Evolutionary conservation across 805 yeast genomes (phyloP), one percentile per base, ranked within the genome.

Genomic region (Lachancea waltii): DNA sequence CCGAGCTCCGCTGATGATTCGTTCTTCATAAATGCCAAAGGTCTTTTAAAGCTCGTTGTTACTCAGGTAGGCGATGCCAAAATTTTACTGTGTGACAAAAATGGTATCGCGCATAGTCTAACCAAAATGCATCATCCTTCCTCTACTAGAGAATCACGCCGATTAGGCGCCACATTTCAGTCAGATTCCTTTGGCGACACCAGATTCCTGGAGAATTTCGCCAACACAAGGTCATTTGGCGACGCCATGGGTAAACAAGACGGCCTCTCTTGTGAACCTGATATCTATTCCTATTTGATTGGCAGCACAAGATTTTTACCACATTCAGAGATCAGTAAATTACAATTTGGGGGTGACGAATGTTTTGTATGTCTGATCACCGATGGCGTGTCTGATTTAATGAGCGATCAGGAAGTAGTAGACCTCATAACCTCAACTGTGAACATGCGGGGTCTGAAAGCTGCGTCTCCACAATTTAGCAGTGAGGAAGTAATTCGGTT

Each of bases 11-110:
- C 38, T 8, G 60, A 57, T 20, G 56, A 59, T 35, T 45, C 60
- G 2, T 61, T 58, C 36, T 54, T 60, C 25, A 45, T 89, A 63
- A 77, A 79, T 44, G 74, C 79, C n/a, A 66, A 70, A 7, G 79
- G 83, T 3, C 64, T 81, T 9, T 69, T 85, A 16, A 77, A 78
- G 50, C 60, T 92, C 16, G 71, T 84, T 1, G 75, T 89, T 14
- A 89, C 94, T 1, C 98, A 92, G 54, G 79, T 90, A 10, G 98
- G 98, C 5, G 98, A 92, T 56, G 83, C 97, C 3, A 74, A 84
- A 45, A 86, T 94, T 5, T 71, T 92, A 2, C 51, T 92, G n/a
- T 83, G 92, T 46, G 97, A 89, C 60, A 72, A 71, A 40, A 60
- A 70, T 39, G 97, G 97, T 2, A 64, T 73, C 28, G 95, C 95